Evolutionary conservation across 805 yeast species (phyloP), one percentile per base, ranked within the genome.

Genomic region (Saccharomyces eubayanus): DNA sequence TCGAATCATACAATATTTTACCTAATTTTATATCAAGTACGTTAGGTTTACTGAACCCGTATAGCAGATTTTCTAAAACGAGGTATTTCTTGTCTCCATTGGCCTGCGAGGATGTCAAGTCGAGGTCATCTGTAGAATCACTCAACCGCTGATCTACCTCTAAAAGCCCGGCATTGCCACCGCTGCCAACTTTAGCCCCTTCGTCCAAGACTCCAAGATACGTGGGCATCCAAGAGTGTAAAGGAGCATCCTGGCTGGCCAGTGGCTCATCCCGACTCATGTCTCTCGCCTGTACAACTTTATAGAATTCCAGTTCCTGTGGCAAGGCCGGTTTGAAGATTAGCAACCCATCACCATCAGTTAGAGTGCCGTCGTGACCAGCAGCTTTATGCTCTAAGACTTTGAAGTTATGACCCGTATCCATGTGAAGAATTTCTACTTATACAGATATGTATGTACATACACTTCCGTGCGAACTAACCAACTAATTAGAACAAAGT

Each of bases 1-100:
- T 59, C 5, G 76, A 80, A 67, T 92, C 98, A 61, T 85, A 82
- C 40, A 92, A 70, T 9, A 76, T 64, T 5, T 81, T 68, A 0
- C 99, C 99, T 3, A 92, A 73, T 66, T 92, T 92, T 48, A 92
- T 80, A 66, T 92, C 99, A 57, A 92, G 62, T 1, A 94, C 77
- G 52, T 86, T 79, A 0, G 98, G 97, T 48, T 73, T 70, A 3
- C 50, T 64, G 64, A 76, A 87, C 0, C 89, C 89, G 52, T 77
- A 65, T 29, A 86, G 71, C 2, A 85, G 65, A 67, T 92, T 94
- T 61, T 84, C 84, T 31, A 94, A 71, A 6, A 92, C 94, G 1
- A 91, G 60, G 53, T 76, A 84, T 51, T 68, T 67, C 47, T 67
- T 64, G 6, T 57, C 59, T 21, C 46, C 54, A 11, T 45, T 31